Conservation (phyloP, 164 flowering plant species). For the Sextonia rubra region DNA sequence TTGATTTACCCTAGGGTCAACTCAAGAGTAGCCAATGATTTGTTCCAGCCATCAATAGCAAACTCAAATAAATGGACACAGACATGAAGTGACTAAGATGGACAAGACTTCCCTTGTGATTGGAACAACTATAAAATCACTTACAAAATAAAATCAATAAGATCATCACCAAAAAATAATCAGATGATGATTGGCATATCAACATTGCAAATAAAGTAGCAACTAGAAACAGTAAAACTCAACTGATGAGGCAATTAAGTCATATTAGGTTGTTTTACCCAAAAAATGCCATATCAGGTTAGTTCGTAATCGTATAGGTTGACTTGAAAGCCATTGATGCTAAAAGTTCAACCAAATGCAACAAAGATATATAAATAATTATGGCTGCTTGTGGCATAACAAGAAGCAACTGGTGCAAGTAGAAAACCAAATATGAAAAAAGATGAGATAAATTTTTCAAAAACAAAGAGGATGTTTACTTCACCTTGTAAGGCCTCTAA, state of each 20-base stretch:
- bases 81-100: background rate
- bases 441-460: slow-evolving; percentile 5
- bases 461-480: slow-evolving; percentile 15
- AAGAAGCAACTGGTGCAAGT: slow-evolving; percentile 7
- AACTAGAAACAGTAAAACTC: too few relatives aligned
- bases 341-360: background rate
- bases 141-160: background rate
- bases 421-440: slow-evolving; percentile 3
- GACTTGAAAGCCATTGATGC: too few relatives aligned
- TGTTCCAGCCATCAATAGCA: background rate
- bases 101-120: background rate
- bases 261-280: background rate
- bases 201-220: background rate
- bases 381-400: slow-evolving; percentile 4
- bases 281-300: background rate
- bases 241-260: background rate
- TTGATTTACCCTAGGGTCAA: background rate
- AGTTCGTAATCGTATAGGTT: background rate
- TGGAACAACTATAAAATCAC: background rate
- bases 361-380: background rate
- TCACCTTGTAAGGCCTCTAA: slow-evolving; percentile 89
- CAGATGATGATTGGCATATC: background rate
- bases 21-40: background rate
- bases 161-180: background rate
- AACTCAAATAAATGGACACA: background rate